phyloP scores from a whole-genome alignment of 2,329 filamentous ascomycete genomes.

The Ceratocystis lukuohia region DNA sequence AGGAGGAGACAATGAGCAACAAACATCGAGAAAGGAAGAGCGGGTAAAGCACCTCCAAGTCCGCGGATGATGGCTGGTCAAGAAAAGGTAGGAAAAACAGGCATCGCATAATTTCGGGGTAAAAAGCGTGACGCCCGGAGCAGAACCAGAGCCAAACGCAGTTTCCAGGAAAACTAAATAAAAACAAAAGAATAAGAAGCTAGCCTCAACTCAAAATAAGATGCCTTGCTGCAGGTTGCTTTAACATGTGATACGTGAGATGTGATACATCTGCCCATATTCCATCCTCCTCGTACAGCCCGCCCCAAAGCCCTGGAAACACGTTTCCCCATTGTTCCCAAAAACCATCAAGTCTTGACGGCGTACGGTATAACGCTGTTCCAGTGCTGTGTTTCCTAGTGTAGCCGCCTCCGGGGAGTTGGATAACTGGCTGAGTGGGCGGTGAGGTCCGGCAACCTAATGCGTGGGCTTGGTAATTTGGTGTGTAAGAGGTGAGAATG shows the following conservation, averaged over 20 bases:
- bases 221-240: background rate
- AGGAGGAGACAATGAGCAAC: background rate
- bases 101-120: too few species aligned
- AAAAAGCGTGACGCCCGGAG: background rate
- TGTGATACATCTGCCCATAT: too few species aligned
- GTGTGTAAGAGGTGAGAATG: background rate
- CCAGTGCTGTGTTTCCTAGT: background rate
- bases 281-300: background rate
- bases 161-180: background rate
- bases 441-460: too few species aligned
- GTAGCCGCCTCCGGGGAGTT: background rate
- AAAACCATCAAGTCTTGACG: background rate
- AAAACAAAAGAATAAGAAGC: too few species aligned
- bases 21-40: too few species aligned
- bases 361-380: background rate
- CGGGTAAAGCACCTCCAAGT: too few species aligned
- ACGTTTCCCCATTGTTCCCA: background rate
- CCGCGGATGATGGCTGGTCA: too few species aligned
- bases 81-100: too few species aligned
- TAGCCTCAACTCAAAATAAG: background rate
- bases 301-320: background rate
- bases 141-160: background rate
- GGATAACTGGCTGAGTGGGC: background rate
- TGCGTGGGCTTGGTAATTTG: too few species aligned
- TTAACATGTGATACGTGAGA: too few species aligned